Conservation (phyloP, 139 green algal species). For the Chlorella sp. region DNA sequence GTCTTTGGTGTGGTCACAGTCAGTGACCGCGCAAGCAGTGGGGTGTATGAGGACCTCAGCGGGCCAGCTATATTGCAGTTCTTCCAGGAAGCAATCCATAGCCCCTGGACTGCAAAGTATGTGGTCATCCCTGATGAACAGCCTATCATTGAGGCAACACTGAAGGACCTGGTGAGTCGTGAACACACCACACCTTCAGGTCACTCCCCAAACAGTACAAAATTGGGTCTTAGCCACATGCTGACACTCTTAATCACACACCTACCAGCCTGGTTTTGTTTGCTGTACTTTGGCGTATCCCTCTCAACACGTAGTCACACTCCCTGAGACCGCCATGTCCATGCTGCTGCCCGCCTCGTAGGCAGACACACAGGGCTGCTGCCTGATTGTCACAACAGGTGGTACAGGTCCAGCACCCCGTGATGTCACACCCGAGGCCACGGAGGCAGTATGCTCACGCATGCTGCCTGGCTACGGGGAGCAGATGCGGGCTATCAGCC, state of each 20-base stretch:
- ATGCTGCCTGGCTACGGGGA: slow-evolving; percentile 93
- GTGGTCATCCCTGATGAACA: slow-evolving; percentile 77
- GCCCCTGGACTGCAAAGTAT: slow-evolving; percentile 70
- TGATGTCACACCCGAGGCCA: slow-evolving; percentile 91
- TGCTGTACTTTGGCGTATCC: too few species aligned
- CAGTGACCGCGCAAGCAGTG: slow-evolving; percentile 71
- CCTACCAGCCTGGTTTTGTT: too few species aligned
- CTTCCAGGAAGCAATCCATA: slow-evolving; percentile 79
- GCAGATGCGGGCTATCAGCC: slow-evolving; percentile 85
- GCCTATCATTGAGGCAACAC: slow-evolving; percentile 59
- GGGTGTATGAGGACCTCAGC: slow-evolving; percentile 77
- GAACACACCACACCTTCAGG: too few species aligned
- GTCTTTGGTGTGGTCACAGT: slow-evolving; percentile 82
- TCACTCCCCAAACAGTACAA: too few species aligned
- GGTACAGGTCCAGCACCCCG: slow-evolving; percentile 79
- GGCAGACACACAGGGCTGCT: slow-evolving; percentile 71
- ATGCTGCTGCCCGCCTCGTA: too few species aligned
- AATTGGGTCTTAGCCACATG: too few species aligned
- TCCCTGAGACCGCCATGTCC: too few species aligned
- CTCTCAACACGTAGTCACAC: too few species aligned
- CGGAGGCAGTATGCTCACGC: slow-evolving; percentile 75
- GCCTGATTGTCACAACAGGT: slow-evolving; percentile 81
- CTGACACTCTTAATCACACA: too few species aligned
- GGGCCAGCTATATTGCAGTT: slow-evolving; percentile 84
- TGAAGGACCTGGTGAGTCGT: slow-evolving; percentile 74